Evolutionary conservation across 495 filamentous ascomycete genomes (phyloP).

Genomic region (Penicillium robsamsonii): DNA sequence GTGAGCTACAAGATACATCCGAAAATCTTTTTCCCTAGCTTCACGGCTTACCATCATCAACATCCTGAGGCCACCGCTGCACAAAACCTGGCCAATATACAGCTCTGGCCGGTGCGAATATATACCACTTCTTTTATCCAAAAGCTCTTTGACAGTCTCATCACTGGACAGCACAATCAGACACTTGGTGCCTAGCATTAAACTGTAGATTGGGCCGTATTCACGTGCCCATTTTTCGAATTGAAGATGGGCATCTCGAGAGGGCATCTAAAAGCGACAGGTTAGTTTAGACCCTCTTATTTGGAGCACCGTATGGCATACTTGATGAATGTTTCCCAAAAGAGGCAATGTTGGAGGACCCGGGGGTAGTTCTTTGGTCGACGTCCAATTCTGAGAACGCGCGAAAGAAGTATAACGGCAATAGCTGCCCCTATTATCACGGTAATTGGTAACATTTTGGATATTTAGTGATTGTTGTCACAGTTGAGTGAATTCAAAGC

Average conservation of each 20-base stretch:
- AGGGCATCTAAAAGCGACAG: slow-evolving; percentile 14
- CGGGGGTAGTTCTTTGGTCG: slow-evolving; percentile 31
- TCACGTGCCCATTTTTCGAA: slow-evolving; percentile 61
- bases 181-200: slow-evolving; percentile 53
- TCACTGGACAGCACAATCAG: slow-evolving; percentile 61
- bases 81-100: slow-evolving; percentile 38
- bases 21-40: not conserved
- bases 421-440: slow-evolving; percentile 5
- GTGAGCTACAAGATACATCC: not conserved
- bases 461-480: not conserved
- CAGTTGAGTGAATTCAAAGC: not conserved
- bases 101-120: slow-evolving; percentile 61
- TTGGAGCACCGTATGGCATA: slow-evolving; percentile 2
- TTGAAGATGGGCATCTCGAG: slow-evolving; percentile 30
- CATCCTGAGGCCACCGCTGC: slow-evolving; percentile 29
- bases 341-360: slow-evolving; percentile 38
- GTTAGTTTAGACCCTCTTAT: slow-evolving; percentile 2
- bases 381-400: slow-evolving; percentile 21
- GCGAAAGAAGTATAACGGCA: slow-evolving; percentile 11
- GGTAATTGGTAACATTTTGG: slow-evolving; percentile 14
- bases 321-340: slow-evolving; percentile 38
- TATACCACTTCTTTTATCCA: slow-evolving; percentile 56
- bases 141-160: slow-evolving; percentile 54
- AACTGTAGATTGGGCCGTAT: slow-evolving; percentile 63
- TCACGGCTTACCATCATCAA: slow-evolving; percentile 32